A percentile compares a stretch with the other conserved stretches of the same genome.
Conservation (phyloP, 2,329 filamentous ascomycete genomes). For the Mollisia scopiformis region DNA sequence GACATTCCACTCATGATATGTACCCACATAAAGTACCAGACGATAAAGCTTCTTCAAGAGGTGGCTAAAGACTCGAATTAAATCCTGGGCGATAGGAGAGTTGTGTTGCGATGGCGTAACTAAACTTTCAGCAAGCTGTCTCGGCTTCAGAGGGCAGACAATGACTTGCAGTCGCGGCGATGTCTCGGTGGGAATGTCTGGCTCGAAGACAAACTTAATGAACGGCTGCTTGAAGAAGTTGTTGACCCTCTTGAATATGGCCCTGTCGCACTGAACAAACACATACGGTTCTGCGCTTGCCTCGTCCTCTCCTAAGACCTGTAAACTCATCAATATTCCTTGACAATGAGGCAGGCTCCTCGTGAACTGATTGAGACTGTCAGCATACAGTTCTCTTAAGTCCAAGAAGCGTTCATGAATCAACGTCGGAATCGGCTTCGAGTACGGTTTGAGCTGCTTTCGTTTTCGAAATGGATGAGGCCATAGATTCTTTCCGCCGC, state of each 20-base stretch:
- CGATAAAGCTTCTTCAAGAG: background rate
- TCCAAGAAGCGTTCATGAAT: background rate
- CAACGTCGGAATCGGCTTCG: background rate
- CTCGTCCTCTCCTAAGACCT: constrained; percentile 29
- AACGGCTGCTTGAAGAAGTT: constrained; percentile 25
- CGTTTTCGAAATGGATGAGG: background rate
- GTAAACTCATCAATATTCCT: constrained; percentile 24
- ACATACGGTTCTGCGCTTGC: constrained; percentile 26
- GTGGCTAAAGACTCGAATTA: no score
- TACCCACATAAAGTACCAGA: background rate
- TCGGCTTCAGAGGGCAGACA: background rate
- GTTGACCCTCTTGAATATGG: constrained; percentile 17
- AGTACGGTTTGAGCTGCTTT: background rate
- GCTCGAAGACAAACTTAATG: constrained; percentile 18
- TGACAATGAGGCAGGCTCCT: constrained; percentile 14
- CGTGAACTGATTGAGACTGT: background rate
- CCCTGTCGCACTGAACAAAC: constrained; percentile 28
- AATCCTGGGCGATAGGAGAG: background rate
- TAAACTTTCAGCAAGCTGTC: background rate
- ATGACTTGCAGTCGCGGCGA: constrained; percentile 6
- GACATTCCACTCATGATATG: background rate
- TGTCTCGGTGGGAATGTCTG: background rate
- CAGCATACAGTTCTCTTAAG: background rate
- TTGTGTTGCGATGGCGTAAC: background rate
- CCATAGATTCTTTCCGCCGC: background rate